Base-by-base conservation (phyloP, 352 stramenopile genomes). In the Globisporangium mamillatum region DNA sequence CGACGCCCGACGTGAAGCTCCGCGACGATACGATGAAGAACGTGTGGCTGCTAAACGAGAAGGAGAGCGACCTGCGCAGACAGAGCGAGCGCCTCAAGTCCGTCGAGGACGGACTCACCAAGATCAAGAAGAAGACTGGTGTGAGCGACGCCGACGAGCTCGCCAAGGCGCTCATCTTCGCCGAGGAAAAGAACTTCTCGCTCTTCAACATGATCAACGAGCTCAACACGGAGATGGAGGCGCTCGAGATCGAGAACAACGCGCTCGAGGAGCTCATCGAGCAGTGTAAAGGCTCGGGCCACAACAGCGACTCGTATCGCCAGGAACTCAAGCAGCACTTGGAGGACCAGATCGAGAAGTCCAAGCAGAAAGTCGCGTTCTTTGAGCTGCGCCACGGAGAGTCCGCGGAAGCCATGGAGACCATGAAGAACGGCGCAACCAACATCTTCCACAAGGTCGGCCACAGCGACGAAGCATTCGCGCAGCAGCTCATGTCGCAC, bases 151-250 rank as follows among this genome's bases (percentile, higher is more conserved):
- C 95, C 27, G 76, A 93, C 8, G 89, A 94, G 58, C 75, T 98
- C 44, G 87, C 94, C 20, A 80, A 86, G 44, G 91, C 84, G 29
- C 86, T 98, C 50, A 56, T 97, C 52, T 76, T 89, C 50, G 91
- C 91, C 2, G 93, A 98, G 55, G 92, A 98, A 67, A 97, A 98
- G 73, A 98, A 98, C 75, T 98, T 98, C 66, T 96, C 86, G 54
- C 81, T 98, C 20, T 98, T 98, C 73, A 98, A 97, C 64, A 92
- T 97, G 71, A 94, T 98, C 74, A 98, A 97, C 75, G 90, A 97
- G 60, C 76, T 98, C 46, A 98, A 93, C 75, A 94, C 84, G 1
- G 90, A 97, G 64, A 97, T 97, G 82, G 86, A 97, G 73, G 78
- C 75, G 20, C 70, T 94, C 38, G 89, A 97, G 73, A 89, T 94